Conservation (phyloP, 1,284 basidiomycete genomes). For the Rhodotorula sp. region DNA sequence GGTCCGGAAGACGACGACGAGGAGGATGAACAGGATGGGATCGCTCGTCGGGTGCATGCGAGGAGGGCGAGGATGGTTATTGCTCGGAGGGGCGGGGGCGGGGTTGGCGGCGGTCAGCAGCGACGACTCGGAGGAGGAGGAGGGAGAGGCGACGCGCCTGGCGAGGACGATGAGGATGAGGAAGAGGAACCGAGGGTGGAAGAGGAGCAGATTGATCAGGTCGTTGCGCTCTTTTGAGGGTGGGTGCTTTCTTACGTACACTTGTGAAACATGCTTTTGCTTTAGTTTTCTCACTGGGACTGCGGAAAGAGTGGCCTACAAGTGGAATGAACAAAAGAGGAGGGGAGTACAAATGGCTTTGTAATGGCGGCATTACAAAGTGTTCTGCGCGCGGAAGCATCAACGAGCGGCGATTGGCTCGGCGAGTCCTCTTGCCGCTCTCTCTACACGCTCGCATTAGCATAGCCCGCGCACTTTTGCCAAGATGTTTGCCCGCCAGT, state of each 20-base stretch:
- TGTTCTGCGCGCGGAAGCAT: too few species aligned
- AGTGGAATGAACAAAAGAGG: too few species aligned
- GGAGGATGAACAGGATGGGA: not conserved
- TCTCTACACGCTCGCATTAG: not conserved
- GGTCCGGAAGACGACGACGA: not conserved
- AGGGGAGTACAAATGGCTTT: too few species aligned
- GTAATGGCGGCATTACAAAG: too few species aligned
- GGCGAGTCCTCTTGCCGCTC: not conserved
- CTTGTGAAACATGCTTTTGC: not conserved
- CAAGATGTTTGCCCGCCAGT: constrained; percentile 26
- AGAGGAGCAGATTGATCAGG: constrained; percentile 9
- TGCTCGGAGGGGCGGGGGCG: too few species aligned
- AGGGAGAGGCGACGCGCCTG: not conserved
- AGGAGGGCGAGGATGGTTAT: not conserved
- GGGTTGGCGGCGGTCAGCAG: too few species aligned
- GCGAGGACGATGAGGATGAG: not conserved
- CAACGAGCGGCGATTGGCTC: not conserved
- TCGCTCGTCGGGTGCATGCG: not conserved
- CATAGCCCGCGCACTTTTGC: too few species aligned
- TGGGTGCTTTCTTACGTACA: not conserved
- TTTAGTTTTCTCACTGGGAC: too few species aligned
- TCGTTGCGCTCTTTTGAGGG: constrained; percentile 18
- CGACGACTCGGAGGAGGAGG: too few species aligned
- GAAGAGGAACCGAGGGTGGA: not conserved
- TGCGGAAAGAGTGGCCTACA: too few species aligned